These are phyloP conservation scores for Penicillium dipodomyicola DNA, from an alignment of 495 filamentous ascomycete species.

Conservation along the genomic window DNA sequence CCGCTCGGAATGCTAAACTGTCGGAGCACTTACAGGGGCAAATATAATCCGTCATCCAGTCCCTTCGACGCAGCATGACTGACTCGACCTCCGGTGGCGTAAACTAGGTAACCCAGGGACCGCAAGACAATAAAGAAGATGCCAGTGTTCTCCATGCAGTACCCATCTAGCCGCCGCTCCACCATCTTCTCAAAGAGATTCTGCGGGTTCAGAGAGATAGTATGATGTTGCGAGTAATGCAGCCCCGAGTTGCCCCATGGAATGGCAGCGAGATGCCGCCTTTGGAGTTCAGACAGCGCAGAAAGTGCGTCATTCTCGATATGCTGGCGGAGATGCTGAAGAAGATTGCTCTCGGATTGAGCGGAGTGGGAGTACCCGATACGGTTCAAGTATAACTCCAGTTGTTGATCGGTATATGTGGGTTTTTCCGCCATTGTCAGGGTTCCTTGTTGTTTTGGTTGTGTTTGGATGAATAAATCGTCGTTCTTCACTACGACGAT, in stretches of 20 bases:
- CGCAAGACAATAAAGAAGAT: constrained; percentile 62
- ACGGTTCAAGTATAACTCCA: constrained; percentile 37
- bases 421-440: constrained; percentile 12
- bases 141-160: constrained; percentile 74
- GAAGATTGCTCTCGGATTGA: constrained; percentile 11
- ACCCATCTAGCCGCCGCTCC: constrained; percentile 61
- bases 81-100: constrained; percentile 47
- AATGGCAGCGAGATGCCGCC: constrained; percentile 54
- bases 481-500: background rate
- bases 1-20: background rate
- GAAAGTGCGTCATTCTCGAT: constrained; percentile 26
- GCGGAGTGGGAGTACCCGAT: constrained; percentile 28
- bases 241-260: constrained; percentile 67
- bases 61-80: constrained; percentile 24
- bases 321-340: constrained; percentile 23
- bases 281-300: constrained; percentile 31
- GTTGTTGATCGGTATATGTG: constrained; percentile 30
- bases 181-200: constrained; percentile 66
- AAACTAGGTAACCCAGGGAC: constrained; percentile 58
- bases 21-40: constrained; percentile 24
- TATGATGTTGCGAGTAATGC: constrained; percentile 56
- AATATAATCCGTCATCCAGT: constrained; percentile 26
- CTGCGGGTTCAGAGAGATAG: constrained; percentile 56
- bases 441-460: background rate
- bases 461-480: background rate